These are phyloP conservation scores for Malassezia cuniculi DNA, from an alignment of 1,284 basidiomycete species.

Conservation along the genomic window DNA sequence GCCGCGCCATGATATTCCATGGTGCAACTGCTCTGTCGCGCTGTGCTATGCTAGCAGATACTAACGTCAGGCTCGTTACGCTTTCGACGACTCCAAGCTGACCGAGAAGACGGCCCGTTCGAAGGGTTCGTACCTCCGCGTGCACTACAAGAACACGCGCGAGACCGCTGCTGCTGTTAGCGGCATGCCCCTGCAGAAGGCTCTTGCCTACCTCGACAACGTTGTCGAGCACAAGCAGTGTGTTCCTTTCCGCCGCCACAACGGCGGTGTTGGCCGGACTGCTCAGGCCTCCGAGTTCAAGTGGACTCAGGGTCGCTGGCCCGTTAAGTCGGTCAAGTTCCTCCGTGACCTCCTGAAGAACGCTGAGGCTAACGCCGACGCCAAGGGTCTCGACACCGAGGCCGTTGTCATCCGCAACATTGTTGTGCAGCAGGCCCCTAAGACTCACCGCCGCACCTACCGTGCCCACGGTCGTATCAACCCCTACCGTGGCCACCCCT, in stretches of 20 bases:
- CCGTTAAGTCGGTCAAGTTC: conserved; percentile 96
- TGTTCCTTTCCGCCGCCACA: conserved; percentile 92
- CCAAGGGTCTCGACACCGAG: conserved; percentile 86
- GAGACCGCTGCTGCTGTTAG: conserved; percentile 47
- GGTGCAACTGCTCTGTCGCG: too few species aligned
- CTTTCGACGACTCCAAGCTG: conserved; percentile 43
- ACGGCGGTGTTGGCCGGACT: conserved; percentile 92
- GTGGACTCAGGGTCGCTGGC: conserved; percentile 96
- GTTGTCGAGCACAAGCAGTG: conserved; percentile 93
- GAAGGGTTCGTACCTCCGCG: conserved; percentile 90
- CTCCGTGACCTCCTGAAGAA: conserved; percentile 92
- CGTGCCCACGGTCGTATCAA: conserved; percentile 82
- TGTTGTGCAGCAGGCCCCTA: conserved; percentile 97
- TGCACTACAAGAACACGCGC: conserved; percentile 99
- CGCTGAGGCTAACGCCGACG: conserved; percentile 96
- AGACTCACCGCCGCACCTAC: conserved; percentile 99
- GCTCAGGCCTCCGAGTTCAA: conserved; percentile 96
- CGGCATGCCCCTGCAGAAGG: conserved; percentile 91
- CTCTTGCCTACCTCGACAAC: conserved; percentile 83
- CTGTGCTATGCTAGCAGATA: too few species aligned
- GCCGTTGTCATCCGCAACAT: conserved; percentile 93
- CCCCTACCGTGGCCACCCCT: conserved; percentile 65
- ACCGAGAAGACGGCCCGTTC: conserved; percentile 49
- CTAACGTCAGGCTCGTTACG: conserved; percentile 44
- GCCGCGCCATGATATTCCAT: too few species aligned